Percentiles rank a stretch among this genome's conserved stretches.
Conservation (phyloP, 2,329 filamentous ascomycete species). For the Ophiostoma himal-ulmi region DNA sequence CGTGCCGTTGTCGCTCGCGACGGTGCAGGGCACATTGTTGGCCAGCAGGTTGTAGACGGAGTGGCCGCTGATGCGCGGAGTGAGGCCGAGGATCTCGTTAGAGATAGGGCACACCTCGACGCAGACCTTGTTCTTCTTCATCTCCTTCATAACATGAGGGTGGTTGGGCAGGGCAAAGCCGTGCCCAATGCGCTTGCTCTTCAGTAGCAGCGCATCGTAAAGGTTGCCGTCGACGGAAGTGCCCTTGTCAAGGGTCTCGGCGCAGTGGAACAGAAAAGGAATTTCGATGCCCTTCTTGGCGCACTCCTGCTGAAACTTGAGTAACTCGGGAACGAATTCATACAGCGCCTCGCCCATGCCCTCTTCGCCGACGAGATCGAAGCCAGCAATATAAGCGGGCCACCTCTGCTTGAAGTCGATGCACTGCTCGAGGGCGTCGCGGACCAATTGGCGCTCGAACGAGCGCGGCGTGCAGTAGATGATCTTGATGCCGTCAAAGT, state of each 20-base stretch:
- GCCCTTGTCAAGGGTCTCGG: conserved; percentile 65
- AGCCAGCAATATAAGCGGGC: conserved; percentile 58
- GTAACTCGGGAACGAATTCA: conserved; percentile 50
- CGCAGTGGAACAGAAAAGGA: conserved; percentile 71
- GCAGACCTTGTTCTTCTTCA: conserved; percentile 59
- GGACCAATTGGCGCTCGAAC: conserved; percentile 45
- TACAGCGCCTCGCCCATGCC: conserved; percentile 53
- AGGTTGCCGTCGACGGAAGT: conserved; percentile 62
- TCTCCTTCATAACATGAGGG: conserved; percentile 58
- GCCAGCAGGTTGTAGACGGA: conserved; percentile 62
- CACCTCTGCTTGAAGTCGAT: conserved; percentile 53
- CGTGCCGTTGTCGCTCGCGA: conserved; percentile 70
- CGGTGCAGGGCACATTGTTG: conserved; percentile 66
- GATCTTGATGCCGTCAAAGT: conserved; percentile 61
- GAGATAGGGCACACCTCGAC: conserved; percentile 74
- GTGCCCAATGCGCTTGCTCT: conserved; percentile 65
- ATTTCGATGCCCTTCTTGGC: conserved; percentile 46
- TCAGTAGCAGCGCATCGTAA: conserved; percentile 59
- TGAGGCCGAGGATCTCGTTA: conserved; percentile 68
- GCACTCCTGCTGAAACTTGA: conserved; percentile 52
- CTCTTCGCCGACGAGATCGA: conserved; percentile 66
- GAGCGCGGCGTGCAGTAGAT: conserved; percentile 66
- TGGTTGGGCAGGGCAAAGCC: conserved; percentile 65
- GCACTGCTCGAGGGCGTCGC: conserved; percentile 54
- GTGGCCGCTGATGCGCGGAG: conserved; percentile 59